Evolutionary conservation across 768 basidiomycete genomes (phyloP).

Genomic region (Suillus fuscotomentosus): DNA sequence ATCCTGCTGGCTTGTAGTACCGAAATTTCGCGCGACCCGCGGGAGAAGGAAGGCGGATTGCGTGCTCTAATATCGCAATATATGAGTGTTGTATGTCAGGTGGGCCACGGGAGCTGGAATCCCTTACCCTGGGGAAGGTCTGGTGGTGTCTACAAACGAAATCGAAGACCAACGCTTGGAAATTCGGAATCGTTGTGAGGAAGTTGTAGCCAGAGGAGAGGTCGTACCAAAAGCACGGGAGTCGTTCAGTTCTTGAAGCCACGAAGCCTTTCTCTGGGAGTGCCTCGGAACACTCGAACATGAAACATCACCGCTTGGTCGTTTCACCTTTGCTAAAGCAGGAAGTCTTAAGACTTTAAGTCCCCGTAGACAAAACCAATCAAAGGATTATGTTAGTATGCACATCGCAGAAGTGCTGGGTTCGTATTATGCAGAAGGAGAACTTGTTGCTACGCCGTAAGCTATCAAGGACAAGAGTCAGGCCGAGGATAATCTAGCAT

Average conservation of each 20-base stretch:
- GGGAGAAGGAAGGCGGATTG: not conserved
- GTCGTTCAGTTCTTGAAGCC: not conserved
- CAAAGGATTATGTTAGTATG: not conserved
- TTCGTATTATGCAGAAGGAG: not conserved
- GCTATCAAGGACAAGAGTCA: not conserved
- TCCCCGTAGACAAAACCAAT: not conserved
- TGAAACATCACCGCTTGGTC: not conserved
- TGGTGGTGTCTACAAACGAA: not conserved
- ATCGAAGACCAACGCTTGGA: not conserved
- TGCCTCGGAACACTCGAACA: not conserved
- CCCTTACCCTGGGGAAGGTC: not conserved
- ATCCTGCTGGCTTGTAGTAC: not conserved
- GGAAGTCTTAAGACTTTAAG: not conserved
- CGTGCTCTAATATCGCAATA: not conserved
- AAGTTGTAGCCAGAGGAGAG: not conserved
- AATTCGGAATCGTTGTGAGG: not conserved
- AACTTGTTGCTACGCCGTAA: not conserved
- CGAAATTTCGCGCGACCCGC: not conserved
- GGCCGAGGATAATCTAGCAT: not conserved
- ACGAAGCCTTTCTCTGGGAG: not conserved
- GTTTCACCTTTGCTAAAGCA: not conserved
- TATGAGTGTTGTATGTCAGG: not conserved
- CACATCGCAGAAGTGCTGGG: not conserved
- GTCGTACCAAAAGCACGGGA: not conserved
- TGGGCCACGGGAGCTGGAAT: not conserved